Evolutionary conservation across 371 early-diverging fungal genomes (phyloP), one percentile per base, ranked within the genome.

Genomic region (Lichtheimia corymbifera): DNA sequence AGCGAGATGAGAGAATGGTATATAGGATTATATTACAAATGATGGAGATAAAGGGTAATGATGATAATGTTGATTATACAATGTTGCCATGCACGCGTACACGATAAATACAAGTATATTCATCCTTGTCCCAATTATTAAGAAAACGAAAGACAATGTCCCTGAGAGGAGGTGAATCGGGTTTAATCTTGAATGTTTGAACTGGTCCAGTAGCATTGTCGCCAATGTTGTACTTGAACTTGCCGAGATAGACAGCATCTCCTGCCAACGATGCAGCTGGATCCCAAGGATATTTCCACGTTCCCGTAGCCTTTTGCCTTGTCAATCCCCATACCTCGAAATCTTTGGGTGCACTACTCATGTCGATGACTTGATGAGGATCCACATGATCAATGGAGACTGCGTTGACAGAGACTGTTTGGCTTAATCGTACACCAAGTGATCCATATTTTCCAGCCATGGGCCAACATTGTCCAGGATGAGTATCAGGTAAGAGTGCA

Each of bases 81-180:
- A 11, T 4, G 35, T 35, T 11, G 13, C 88, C 92, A 72, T 93
- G 93, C 41, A 90, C 85, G 20, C 93, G 83, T 30, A 93, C 78
- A 28, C 93, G 86, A 68, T 93, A 93, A 44, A 93, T 53, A 59
- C 93, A 93, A 6, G 94, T 93, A 62, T 87, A 86, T 4, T 80
- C 74, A n/a, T 74, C 66, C 50, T 91, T 79, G 4, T 93, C 93
- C 89, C 90, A 91, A 67, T 93, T 93, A 35, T 73, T 76, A 27
- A 65, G 44, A 58, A 93, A 58, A 52, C 84, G 83, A 63, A 91
- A 59, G 20, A 82, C 55, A 15, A 86, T 55, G 17, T 55, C 68
- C 3, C 54, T 53, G 40, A 66, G 61, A 17, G 59, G 35, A 9
- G 35, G 35, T 6, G 35, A 35, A 35, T 5, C 35, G 9, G 35